phyloP scores from a whole-genome alignment of 2,329 filamentous ascomycete genomes.

The Cryphonectria parasitica region DNA sequence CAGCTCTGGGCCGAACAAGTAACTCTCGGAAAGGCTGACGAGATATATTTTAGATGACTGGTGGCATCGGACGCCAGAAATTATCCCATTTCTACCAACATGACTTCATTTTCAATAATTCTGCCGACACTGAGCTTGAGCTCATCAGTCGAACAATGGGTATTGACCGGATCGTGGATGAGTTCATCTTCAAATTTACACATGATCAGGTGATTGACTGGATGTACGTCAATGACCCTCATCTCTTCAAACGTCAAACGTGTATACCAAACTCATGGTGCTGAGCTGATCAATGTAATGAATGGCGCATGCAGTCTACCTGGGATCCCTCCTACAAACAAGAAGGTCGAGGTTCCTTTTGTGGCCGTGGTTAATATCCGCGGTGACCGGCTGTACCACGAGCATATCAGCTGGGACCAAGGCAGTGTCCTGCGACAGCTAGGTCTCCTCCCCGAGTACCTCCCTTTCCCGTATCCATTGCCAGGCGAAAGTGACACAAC shows the following conservation, averaged over 20 bases:
- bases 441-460: slow-evolving; percentile 65
- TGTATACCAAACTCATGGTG: not conserved
- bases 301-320: slow-evolving; percentile 47
- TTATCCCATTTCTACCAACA: slow-evolving; percentile 71
- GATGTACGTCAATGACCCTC: slow-evolving; percentile 55
- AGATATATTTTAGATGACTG: slow-evolving; percentile 53
- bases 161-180: slow-evolving; percentile 72
- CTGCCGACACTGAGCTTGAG: slow-evolving; percentile 67
- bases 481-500: slow-evolving; percentile 42
- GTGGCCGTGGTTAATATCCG: slow-evolving; percentile 69
- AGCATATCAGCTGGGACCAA: slow-evolving; percentile 75
- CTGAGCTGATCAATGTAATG: not conserved
- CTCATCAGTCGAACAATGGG: slow-evolving; percentile 74
- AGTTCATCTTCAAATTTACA: slow-evolving; percentile 69
- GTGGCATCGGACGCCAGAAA: slow-evolving; percentile 67
- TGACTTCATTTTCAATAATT: slow-evolving; percentile 77
- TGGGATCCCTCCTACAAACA: slow-evolving; percentile 58
- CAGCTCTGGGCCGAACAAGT: not conserved
- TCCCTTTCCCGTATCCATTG: slow-evolving; percentile 63
- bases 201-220: slow-evolving; percentile 68
- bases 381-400: slow-evolving; percentile 69
- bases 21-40: not conserved
- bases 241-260: not conserved
- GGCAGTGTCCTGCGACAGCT: slow-evolving; percentile 64
- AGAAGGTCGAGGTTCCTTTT: slow-evolving; percentile 63